Evolutionary conservation across 23 red algal genomes (phyloP), one percentile per base, ranked within the genome.

Genomic region (Cyanidiococcus yangmingshanensis): DNA sequence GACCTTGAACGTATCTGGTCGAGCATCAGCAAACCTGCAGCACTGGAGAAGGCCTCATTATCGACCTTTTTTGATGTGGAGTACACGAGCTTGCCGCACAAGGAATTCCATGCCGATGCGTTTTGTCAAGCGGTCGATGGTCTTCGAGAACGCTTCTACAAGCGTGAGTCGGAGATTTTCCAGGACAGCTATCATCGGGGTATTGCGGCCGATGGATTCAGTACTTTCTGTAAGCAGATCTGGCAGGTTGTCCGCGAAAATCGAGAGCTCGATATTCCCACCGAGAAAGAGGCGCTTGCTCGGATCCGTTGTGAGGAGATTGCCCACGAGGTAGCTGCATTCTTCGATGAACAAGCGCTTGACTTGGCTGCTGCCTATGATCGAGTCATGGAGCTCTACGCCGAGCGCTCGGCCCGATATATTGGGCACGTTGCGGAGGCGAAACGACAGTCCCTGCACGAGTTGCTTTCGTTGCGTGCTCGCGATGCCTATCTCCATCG

Each of bases 181-280:
- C 68, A 41, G n/a, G 45, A 79, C 30, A 82, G 79, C 0, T 96
- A 96, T 74, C 59, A 76, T 29, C 76, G 92, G 38, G 85, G 84
- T 1, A 78, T 96, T 7, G 87, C 87, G 31, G 85, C 86, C 0
- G 92, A 96, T 74, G 92, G 87, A 24, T 87, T 96, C 75, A 68
- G 87, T 2, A 76, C 63, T 21, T 96, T 86, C 81, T 87, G 87
- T 24, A 17, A 83, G 29, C 54, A 79, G 16, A 83, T 96, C 2
- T 96, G 92, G 92, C 87, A 90, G 79, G 86, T 83, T 3, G 90
- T 96, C 58, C 92, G 92, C 2, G 83, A 84, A 17, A 91, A 90
- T 76, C 79, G 82, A 40, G 92, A 96, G 79, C 85, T 96, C 30
- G 92, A 96, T 39, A 90, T 96, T 77, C 92, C 92, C 0, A 81